Evolutionary conservation across 2,329 filamentous ascomycete species (phyloP), one percentile per base, ranked within the genome.

Genomic region (Neopestalotiopsis sp.): DNA sequence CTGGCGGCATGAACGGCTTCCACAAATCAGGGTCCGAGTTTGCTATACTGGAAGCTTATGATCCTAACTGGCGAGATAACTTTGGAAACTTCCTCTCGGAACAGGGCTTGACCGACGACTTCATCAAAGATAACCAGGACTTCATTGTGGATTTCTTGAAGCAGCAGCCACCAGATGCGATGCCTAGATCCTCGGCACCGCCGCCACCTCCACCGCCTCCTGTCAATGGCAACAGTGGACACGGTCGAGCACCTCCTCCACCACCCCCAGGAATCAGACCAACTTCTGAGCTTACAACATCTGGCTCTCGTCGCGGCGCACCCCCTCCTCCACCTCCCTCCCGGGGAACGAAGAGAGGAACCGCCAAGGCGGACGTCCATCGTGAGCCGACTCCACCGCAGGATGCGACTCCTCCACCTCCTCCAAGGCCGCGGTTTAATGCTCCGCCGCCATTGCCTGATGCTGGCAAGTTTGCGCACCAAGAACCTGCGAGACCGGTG

Each of bases 391-490:
- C 86, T 49, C 89, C 92, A n/a, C 88, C 91, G 38, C 87, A 90
- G 76, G 91, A 94, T 70, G 88, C 91, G 14, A 90, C 91, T 14
- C 93, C 94, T 13, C 45, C 45, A 14, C 90, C 91, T 14, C 93
- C 94, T n/a, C 89, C 91, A 20, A 86, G 87, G 10, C 88, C 90
- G 28, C 88, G 91, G 65, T 98, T 97, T 83, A 88, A 90, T 72
- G 95, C 94, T 9, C 96, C 96, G 61, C 96, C 96, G 42, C 93
- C 95, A 2, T 82, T 98, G 70, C 90, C 94, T 67, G 95, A 97
- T 79, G 96, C 96, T 69, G 96, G 96, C 49, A 97, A 94, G 80
- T 96, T 90, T 77, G 94, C 92, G 3, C 86, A 91, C 81, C 81
- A 67, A 77, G 87, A 79, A 74, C 84, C 76, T 80, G 85, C 76